Conservation (phyloP, 75 land plant species). For the Picea sitchensis region DNA sequence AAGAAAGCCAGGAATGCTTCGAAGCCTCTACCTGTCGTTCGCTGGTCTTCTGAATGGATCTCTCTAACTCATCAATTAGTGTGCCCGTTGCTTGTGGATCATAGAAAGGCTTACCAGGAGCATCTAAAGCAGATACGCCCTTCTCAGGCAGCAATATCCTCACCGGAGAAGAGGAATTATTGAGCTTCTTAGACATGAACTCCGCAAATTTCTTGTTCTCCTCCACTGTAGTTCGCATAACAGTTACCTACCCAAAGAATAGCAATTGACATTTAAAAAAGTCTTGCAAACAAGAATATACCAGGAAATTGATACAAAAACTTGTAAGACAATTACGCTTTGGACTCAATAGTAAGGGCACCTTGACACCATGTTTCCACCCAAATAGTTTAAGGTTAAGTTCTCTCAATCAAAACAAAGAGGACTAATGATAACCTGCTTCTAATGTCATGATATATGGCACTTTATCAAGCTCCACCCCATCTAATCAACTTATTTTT, state of each 20-base stretch:
- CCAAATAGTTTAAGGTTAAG: too few species aligned
- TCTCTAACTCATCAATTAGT: slow-evolving; percentile 67
- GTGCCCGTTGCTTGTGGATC: slow-evolving; percentile 75
- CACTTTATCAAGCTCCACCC: background rate
- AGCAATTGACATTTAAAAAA: background rate
- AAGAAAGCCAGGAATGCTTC: background rate
- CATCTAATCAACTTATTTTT: background rate
- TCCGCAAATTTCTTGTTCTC: slow-evolving; percentile 77
- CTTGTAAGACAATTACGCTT: background rate
- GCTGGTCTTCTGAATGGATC: slow-evolving; percentile 51
- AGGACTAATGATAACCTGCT: too few species aligned
- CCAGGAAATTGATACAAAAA: background rate
- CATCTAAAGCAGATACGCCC: slow-evolving; percentile 93
- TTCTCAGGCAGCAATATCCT: slow-evolving; percentile 78
- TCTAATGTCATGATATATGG: too few species aligned
- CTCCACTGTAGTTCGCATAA: slow-evolving; percentile 92
- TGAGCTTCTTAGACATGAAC: slow-evolving; percentile 83
- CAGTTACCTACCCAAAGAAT: slow-evolving; percentile 51
- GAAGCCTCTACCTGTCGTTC: slow-evolving; percentile 54
- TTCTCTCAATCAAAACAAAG: too few species aligned
- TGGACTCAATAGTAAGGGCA: background rate
- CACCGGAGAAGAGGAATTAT: slow-evolving; percentile 63
- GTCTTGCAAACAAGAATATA: background rate
- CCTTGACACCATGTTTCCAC: background rate
- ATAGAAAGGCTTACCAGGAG: slow-evolving; percentile 79